Conservation (phyloP, 257 asterid species). For the Nicotiana benthamiana region DNA sequence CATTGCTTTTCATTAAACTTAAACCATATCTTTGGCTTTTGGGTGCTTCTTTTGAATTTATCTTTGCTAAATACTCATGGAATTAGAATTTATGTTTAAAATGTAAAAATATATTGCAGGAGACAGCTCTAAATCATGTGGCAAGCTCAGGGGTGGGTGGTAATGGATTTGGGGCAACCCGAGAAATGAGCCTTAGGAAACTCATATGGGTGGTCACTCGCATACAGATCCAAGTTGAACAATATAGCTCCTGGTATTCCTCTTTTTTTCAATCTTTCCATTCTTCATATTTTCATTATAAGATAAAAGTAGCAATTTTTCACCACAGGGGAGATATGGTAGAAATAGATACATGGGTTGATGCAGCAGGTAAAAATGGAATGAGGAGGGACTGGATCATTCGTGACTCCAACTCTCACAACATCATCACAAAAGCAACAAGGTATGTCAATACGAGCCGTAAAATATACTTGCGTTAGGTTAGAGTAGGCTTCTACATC, state of each 20-base stretch:
- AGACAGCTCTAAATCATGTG: constrained; percentile 83
- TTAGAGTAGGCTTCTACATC: no score
- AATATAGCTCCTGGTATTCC: constrained; percentile 66
- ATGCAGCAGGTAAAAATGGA: constrained; percentile 82
- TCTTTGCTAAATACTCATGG: not conserved
- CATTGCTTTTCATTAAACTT: not conserved
- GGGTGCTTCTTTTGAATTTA: not conserved
- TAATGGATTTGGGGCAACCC: constrained; percentile 79
- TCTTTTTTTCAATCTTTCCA: not conserved
- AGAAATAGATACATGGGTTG: constrained; percentile 92
- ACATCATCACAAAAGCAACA: constrained; percentile 70
- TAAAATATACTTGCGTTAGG: no score
- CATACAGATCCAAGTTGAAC: constrained; percentile 52
- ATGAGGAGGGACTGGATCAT: constrained; percentile 89
- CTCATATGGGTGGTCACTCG: constrained; percentile 86
- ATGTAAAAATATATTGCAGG: constrained; percentile 26
- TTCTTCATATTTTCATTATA: not conserved
- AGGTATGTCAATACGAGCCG: constrained; percentile 26
- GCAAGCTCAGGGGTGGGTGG: constrained; percentile 67
- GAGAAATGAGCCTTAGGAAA: constrained; percentile 72
- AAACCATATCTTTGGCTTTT: not conserved
- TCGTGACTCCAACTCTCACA: constrained; percentile 50
- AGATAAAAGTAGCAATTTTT: not conserved
- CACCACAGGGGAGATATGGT: constrained; percentile 73
- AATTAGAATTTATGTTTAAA: not conserved